phyloP scores from a whole-genome alignment of 208 protist species.

The Acanthamoeba triangularis region DNA sequence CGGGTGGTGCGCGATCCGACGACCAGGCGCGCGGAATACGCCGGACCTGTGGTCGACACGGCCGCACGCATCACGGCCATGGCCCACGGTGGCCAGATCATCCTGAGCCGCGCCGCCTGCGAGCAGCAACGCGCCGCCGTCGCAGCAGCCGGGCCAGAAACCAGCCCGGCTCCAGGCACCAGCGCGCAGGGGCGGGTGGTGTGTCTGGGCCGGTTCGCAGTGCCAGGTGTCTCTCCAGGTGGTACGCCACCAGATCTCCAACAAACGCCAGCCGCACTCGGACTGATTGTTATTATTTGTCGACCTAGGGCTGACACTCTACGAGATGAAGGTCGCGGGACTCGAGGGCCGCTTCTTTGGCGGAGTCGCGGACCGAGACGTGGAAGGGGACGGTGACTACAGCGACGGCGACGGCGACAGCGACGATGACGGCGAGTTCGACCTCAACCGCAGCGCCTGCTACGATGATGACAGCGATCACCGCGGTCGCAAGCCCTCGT shows the following conservation, averaged over 20 bases:
- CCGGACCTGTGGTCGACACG: neutral
- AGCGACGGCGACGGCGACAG: neutral
- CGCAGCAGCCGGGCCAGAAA: no score
- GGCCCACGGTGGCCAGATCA: conserved; percentile 12
- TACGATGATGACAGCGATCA: neutral
- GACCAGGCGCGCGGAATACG: neutral
- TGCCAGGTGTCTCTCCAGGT: neutral
- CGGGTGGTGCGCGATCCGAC: neutral
- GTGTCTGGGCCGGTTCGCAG: neutral
- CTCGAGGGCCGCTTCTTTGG: neutral
- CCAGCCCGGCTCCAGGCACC: no score
- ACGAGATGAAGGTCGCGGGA: neutral
- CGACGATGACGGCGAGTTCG: neutral
- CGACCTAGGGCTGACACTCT: neutral
- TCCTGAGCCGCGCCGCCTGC: neutral
- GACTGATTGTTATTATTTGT: no score
- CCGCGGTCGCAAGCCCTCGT: no score
- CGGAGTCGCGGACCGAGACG: neutral
- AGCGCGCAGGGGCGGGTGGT: neutral
- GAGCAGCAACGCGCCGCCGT: neutral
- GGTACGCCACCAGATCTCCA: no score
- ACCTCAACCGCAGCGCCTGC: neutral
- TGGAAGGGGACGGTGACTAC: no score
- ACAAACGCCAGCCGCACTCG: no score
- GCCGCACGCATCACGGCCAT: neutral